Conservation (phyloP, 164 flowering plant species). For the Taxillus chinensis region DNA sequence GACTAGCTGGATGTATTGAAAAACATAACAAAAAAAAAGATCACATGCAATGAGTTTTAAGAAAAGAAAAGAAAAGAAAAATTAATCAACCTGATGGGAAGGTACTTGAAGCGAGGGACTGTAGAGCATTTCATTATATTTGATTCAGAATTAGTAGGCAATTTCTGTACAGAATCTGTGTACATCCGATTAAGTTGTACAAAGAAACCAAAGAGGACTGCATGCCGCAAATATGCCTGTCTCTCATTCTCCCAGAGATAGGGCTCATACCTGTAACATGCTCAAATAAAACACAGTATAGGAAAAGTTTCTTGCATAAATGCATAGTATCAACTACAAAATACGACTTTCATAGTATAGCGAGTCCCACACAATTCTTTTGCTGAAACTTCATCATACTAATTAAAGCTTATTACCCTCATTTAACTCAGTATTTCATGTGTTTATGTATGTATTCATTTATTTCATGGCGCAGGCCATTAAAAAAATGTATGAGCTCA, state of each 20-base stretch:
- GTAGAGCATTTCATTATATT: slow-evolving; percentile 84
- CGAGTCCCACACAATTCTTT: too few species aligned
- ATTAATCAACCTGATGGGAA: slow-evolving; percentile 81
- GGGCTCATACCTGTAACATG: slow-evolving; percentile 64
- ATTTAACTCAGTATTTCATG: too few species aligned
- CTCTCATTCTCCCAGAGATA: slow-evolving; percentile 94
- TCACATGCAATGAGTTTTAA: too few species aligned
- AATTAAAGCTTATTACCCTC: too few species aligned
- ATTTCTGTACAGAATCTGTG: slow-evolving; percentile 61
- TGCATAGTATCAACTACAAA: too few species aligned
- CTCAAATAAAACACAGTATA: slow-evolving; percentile 1
- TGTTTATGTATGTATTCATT: too few species aligned
- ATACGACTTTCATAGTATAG: too few species aligned
- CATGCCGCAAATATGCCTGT: slow-evolving; percentile 81
- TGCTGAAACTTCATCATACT: too few species aligned
- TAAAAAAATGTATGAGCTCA: too few species aligned
- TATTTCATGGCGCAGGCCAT: too few species aligned
- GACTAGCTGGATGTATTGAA: too few species aligned
- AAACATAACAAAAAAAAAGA: too few species aligned
- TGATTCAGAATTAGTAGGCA: slow-evolving; percentile 73
- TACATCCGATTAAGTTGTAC: slow-evolving; percentile 87
- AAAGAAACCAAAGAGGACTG: slow-evolving; percentile 94
- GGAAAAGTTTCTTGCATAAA: neutral
- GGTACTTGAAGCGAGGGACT: slow-evolving; percentile 92
- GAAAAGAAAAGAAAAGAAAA: neutral